A percentile compares a stretch with the other conserved stretches of the same genome.
phyloP scores from a whole-genome alignment of 1,139 yeast genomes.

The Suhomyces taliae region DNA sequence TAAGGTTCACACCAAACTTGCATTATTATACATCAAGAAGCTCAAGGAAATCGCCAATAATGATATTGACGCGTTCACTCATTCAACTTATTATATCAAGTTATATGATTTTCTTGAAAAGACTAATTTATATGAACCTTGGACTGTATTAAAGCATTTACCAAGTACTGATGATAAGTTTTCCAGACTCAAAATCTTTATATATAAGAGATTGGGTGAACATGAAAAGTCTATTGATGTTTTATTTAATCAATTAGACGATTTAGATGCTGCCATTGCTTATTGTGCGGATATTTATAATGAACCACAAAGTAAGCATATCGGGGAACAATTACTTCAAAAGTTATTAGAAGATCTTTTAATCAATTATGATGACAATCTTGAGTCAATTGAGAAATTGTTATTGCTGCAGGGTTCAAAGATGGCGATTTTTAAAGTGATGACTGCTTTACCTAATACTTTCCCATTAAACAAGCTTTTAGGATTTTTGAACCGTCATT shows the following conservation, averaged over 20 bases:
- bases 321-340: slow-evolving; percentile 43
- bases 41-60: slow-evolving; percentile 21
- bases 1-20: slow-evolving; percentile 53
- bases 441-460: slow-evolving; percentile 52
- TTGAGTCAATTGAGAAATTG: slow-evolving; percentile 43
- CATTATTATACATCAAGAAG: slow-evolving; percentile 52
- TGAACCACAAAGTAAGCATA: slow-evolving; percentile 29
- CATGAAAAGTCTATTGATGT: slow-evolving; percentile 68
- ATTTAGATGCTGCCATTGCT: slow-evolving; percentile 56
- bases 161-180: slow-evolving; percentile 38
- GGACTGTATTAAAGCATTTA: slow-evolving; percentile 40
- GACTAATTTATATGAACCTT: slow-evolving; percentile 45
- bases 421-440: slow-evolving; percentile 51
- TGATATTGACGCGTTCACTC: slow-evolving; percentile 15
- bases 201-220: slow-evolving; percentile 59
- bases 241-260: slow-evolving; percentile 57
- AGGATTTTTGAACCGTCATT: slow-evolving; percentile 46
- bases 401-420: slow-evolving; percentile 52
- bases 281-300: slow-evolving; percentile 58
- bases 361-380: slow-evolving; percentile 31
- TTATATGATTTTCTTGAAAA: slow-evolving; percentile 37
- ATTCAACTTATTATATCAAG: slow-evolving; percentile 29
- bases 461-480: slow-evolving; percentile 48
- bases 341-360: slow-evolving; percentile 41
- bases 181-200: slow-evolving; percentile 52